Base-by-base conservation (phyloP, 2,329 filamentous ascomycete genomes). In the Phoma sp. region DNA sequence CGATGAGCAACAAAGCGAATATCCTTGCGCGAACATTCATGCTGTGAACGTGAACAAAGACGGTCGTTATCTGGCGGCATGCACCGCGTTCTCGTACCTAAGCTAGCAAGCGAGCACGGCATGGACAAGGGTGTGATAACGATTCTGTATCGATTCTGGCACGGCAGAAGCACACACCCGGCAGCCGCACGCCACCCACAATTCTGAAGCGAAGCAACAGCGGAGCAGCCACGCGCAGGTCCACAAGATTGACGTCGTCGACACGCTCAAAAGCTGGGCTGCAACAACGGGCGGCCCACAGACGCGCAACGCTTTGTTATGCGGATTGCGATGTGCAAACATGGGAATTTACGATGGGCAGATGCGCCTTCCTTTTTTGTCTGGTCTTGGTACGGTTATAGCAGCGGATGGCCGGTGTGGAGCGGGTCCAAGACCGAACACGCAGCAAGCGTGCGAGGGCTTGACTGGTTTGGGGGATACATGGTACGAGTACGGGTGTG, bases 161-260 rank as follows among this genome's bases (percentile, higher is more conserved):
- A 38, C 14, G 4, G 21, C 6, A 23, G 42, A 21, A 46, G 23
- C 36, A 18, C 36, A 18, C 14, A 4, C 17, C 30, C 42, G 30
- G 15, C 30, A 46, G 42, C 14, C 20, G 12, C 42, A 26, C 23
- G 42, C 42, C 38, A 51, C 32, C 26, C 47, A 43, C 47, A 20
- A 2, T 51, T 45, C 47, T 39, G 33, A 38, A 33, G 30, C 47
- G 23, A 9, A 42, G 30, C 6, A 23, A 33, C 21, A 37, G 43
- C 43, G 25, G 17, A n/a, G 20, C 21, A 26, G 33, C 38, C 38
- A 50, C 32, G 47, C 17, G 47, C 29, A 17, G 10, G 23, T 36
- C 47, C 20, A 26, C 32, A n/a, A 37, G 15, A 9, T 18, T 38
- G 25, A 50, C 47, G 47, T 39, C 21, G 15, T 7, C 38, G 25